Conservation (phyloP, 805 yeast genomes). For the Zygotorulaspora sp. region DNA sequence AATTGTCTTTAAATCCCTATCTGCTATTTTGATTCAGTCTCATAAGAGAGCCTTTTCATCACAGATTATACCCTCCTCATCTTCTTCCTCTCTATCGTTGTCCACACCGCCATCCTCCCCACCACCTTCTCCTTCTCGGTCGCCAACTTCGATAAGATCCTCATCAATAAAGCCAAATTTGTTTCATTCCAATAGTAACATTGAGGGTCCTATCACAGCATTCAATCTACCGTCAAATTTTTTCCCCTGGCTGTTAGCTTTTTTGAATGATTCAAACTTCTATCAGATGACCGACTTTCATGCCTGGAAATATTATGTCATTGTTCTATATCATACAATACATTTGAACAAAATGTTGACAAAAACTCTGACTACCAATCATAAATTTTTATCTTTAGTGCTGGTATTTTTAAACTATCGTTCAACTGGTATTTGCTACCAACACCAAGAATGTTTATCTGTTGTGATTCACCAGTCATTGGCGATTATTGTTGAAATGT, state of each 20-base stretch:
- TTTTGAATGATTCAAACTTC: conserved; percentile 14
- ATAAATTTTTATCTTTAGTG: conserved; percentile 14
- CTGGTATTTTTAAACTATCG: conserved; percentile 6
- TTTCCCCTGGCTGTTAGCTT: conserved; percentile 21
- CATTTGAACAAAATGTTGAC: conserved; percentile 20
- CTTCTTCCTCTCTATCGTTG: conserved; percentile 4
- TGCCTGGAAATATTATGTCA: conserved; percentile 32
- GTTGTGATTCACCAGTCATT: conserved; percentile 10
- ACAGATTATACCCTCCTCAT: conserved; percentile 3
- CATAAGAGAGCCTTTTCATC: conserved; percentile 7
- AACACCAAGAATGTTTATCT: conserved; percentile 6
- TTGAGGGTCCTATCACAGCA: conserved; percentile 5
- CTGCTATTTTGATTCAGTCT: conserved; percentile 18
- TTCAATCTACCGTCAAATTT: conserved; percentile 15
- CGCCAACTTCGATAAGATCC: conserved; percentile 2
- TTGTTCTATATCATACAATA: conserved; percentile 24
- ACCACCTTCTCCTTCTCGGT: conserved; percentile 12
- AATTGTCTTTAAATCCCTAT: conserved; percentile 25
- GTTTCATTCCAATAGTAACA: not conserved
- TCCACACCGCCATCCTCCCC: conserved; percentile 8
- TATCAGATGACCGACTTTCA: conserved; percentile 17
- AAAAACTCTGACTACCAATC: conserved; percentile 14
- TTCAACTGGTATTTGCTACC: conserved; percentile 2
- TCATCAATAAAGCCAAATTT: conserved; percentile 1
- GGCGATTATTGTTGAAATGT: conserved; percentile 13